Percentiles rank a stretch among this genome's conserved stretches.
phyloP scores from a whole-genome alignment of 164 flowering plant genomes.

The Amborella trichopoda region DNA sequence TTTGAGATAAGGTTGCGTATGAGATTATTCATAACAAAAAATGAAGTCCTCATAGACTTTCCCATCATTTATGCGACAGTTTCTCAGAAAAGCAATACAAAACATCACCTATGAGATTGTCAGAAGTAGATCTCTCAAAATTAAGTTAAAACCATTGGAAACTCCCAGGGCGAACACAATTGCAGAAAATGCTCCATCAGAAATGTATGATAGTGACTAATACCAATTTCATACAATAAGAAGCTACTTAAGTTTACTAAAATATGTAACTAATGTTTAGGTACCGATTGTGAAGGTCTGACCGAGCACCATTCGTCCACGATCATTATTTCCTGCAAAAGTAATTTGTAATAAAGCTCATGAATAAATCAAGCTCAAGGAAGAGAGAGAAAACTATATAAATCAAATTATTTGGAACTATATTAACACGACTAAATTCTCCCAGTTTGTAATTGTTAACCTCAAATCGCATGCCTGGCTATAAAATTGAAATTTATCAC shows the following conservation, averaged over 20 bases:
- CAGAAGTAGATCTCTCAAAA: too few species aligned
- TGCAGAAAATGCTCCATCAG: too few species aligned
- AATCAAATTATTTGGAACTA: too few species aligned
- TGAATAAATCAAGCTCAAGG: not conserved
- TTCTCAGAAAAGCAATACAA: too few species aligned
- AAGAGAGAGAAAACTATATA: not conserved
- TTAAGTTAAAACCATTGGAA: too few species aligned
- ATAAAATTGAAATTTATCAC: not conserved
- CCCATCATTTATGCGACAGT: too few species aligned
- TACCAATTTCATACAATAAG: not conserved
- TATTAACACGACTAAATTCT: too few species aligned
- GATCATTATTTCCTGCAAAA: slow-evolving; percentile 60
- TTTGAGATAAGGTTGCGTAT: too few species aligned
- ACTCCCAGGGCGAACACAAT: too few species aligned
- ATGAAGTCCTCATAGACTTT: too few species aligned
- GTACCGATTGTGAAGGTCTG: slow-evolving; percentile 96
- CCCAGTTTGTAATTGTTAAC: not conserved
- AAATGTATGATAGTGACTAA: not conserved
- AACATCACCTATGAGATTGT: too few species aligned
- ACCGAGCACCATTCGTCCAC: slow-evolving; percentile 67
- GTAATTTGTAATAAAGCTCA: not conserved
- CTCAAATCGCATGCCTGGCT: not conserved
- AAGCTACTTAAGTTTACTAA: not conserved
- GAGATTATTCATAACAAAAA: too few species aligned
- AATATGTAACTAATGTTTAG: not conserved